Base-by-base conservation (phyloP, 768 basidiomycete species). In the Tricholoma flavovirens region DNA sequence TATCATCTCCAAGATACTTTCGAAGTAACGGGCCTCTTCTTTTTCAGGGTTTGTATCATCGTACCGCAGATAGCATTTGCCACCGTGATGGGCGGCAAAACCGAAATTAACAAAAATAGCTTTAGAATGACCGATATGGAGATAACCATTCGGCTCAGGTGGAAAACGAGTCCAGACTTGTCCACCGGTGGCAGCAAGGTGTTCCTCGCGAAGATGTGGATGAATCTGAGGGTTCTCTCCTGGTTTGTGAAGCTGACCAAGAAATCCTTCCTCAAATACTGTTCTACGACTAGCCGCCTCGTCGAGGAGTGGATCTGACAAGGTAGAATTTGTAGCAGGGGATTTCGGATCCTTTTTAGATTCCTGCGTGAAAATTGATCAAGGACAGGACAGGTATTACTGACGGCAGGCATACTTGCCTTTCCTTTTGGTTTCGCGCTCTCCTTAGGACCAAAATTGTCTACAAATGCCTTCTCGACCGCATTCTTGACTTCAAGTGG, bases 21-120 rank as follows among this genome's bases (percentile, higher is more conserved):
- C 95, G 62, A 98, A 98, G 71, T 97, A 99, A 60, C 83, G 78
- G 33, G 83, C 93, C 74, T 99, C 97, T 69, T 99, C 97, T 56
- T 93, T 93, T 73, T 97, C 94, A 0, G 97, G 97, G 70, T 99
- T 99, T 30, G 97, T 99, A 70, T 99, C 97, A 67, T 99, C 97
- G 65, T 91, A 99, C 55, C 97, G 85, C 42, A 99, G 78, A 69
- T 97, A 98, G 59, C 90, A 91, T 64, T 88, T 84, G 35, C 97
- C 97, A n/a, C 83, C 83, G 67, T 97, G 80, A 69, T 94, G 84
- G 12, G 93, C 93, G 32, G 97, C 97, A 67, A 93, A 99, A n/a
- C 97, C 97, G 69, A 98, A 99, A 71, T 95, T 90, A 59, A 98
- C 86, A 64, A 97, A 96, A 65, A 99, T 98, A 2, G 97, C 96